Conservation (phyloP, 2,329 filamentous ascomycete species). For the Decorospora gaudefroyi region DNA sequence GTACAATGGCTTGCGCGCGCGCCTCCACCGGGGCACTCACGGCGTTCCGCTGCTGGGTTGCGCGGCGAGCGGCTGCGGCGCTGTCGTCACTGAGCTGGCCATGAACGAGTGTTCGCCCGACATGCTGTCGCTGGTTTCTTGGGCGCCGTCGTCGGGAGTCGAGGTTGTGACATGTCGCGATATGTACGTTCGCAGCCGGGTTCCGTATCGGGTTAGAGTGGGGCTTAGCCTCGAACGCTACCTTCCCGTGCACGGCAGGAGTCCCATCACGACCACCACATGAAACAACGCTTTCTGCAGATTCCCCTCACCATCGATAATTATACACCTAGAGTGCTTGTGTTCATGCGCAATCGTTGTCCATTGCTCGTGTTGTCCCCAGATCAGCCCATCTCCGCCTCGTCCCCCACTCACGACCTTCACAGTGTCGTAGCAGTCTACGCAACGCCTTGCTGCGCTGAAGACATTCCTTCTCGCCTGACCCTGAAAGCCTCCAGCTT, state of each 20-base stretch:
- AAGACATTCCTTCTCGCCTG: constrained; percentile 16
- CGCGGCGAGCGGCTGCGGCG: constrained; percentile 39
- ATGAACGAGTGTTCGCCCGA: constrained; percentile 49
- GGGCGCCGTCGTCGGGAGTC: constrained; percentile 18
- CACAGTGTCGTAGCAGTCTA: no score
- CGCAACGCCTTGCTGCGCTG: not conserved
- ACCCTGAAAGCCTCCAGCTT: constrained; percentile 44
- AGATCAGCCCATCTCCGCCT: no score
- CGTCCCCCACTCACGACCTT: no score
- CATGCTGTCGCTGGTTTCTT: constrained; percentile 31
- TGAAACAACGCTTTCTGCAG: constrained; percentile 12
- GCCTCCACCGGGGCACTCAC: constrained; percentile 40
- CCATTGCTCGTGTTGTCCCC: no score
- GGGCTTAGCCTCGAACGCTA: no score
- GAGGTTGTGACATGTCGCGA: constrained; percentile 28
- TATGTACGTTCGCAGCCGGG: constrained; percentile 17
- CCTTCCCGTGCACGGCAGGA: no score
- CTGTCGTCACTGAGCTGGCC: constrained; percentile 36
- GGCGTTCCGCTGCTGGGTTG: constrained; percentile 41
- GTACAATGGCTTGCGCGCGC: constrained; percentile 14
- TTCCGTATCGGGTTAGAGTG: no score
- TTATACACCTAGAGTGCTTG: no score
- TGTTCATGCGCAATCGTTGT: no score
- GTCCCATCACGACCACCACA: constrained; percentile 7
- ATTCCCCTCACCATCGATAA: not conserved